Evolutionary conservation across 2,329 filamentous ascomycete genomes (phyloP), one percentile per base, ranked within the genome.

Genomic region (Colletotrichum trifolii): DNA sequence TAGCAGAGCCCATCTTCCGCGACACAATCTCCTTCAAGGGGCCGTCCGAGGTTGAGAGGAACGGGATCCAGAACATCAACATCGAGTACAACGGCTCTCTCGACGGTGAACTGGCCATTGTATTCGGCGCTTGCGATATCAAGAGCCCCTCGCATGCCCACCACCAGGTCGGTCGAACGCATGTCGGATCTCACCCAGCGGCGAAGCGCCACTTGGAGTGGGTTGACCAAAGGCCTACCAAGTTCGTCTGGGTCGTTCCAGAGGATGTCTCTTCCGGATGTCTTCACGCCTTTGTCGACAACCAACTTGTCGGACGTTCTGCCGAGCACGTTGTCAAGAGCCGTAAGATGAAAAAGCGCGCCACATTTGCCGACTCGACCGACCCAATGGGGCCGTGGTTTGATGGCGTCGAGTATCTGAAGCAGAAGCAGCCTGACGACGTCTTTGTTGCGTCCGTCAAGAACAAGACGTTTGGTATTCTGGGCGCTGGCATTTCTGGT

Each of bases 401-500:
- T 10, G 64, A 73, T 6, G 72, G 72, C 1, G 71, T 73, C 8
- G 57, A 67, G 0, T 73, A 73, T 36, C 64, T 73, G 8, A 66
- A 72, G 12, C 66, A 72, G 15, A 73, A 71, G 45, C 69, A 73
- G 4, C 68, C 70, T 0, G 68, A 69, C 25, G 66, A 71, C 2
- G 15, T 56, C 0, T 70, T 72, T n/a, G 71, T 72, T 7, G 42
- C 67, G 2, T 60, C 70, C 0, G 62, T 68, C 8, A 73, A 73
- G 49, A 69, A 69, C 11, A 73, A 73, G 60, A 67, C 67, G 1
- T 69, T 74, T 48, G 71, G 67, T 9, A 80, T 81, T 11, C 15
- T 81, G 2, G 78, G 79, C 0, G 78, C 74, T 5, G 79, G 79
- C 5, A 78, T 82, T 62, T 73, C 74, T 25, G 73, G 73, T 0